These are phyloP conservation scores for Mallotus repandus DNA, from an alignment of 441 rosid genomes.

Conservation along the genomic window DNA sequence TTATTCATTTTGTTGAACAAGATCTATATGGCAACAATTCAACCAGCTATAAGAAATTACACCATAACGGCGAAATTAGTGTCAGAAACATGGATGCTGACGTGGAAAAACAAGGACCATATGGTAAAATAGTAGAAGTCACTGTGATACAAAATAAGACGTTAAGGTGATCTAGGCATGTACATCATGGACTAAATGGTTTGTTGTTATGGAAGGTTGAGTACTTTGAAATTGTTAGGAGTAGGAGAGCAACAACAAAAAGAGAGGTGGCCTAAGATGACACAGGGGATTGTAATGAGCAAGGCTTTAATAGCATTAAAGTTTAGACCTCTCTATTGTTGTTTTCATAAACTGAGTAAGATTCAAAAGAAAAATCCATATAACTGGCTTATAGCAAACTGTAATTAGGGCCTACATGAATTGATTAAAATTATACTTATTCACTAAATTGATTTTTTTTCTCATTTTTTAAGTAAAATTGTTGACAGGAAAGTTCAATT, in stretches of 20 bases:
- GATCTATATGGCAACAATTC: neutral
- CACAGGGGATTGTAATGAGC: neutral
- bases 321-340: neutral
- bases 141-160: neutral
- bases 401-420: neutral
- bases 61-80: neutral
- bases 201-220: neutral
- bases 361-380: neutral
- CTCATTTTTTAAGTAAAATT: neutral
- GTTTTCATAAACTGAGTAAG: neutral
- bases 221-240: neutral
- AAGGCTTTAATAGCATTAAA: neutral
- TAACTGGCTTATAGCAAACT: neutral
- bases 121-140: neutral
- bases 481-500: neutral
- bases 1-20: neutral
- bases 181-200: neutral
- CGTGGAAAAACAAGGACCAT: neutral
- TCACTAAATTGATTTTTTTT: neutral
- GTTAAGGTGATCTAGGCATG: neutral
- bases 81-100: neutral
- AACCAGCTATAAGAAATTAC: neutral
- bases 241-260: neutral
- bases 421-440: neutral
- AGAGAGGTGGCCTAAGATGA: neutral